Evolutionary conservation across 2,329 filamentous ascomycete genomes (phyloP).

Genomic region (Trichocomaceae sp.): DNA sequence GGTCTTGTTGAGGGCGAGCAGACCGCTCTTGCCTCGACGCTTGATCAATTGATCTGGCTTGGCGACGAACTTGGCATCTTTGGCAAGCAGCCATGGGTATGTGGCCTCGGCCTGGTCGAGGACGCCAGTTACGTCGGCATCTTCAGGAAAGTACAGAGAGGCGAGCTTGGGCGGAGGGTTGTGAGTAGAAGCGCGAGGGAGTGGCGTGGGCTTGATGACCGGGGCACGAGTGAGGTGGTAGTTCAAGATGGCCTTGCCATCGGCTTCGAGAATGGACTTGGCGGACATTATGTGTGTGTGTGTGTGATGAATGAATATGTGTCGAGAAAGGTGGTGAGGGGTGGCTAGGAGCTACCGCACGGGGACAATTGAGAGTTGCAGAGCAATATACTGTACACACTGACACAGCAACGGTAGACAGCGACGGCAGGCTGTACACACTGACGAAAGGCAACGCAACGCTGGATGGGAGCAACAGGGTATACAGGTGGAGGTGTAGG

Average conservation of each 20-base stretch:
- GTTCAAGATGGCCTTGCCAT: slow-evolving; percentile 99
- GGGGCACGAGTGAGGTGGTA: slow-evolving; percentile 98
- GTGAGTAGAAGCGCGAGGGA: slow-evolving; percentile 76
- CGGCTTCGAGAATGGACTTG: slow-evolving; percentile 97
- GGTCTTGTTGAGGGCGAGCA: slow-evolving; percentile 92
- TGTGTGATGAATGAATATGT: neutral
- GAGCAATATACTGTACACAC: neutral
- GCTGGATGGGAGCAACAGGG: neutral
- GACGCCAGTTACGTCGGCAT: slow-evolving; percentile 71
- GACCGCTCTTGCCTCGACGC: slow-evolving; percentile 96
- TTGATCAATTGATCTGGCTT: slow-evolving; percentile 99
- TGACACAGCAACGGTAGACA: neutral
- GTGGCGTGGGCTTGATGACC: slow-evolving; percentile 95
- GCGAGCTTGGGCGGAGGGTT: slow-evolving; percentile 88
- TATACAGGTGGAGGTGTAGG: neutral
- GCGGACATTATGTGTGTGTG: slow-evolving; percentile 64
- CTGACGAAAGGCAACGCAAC: neutral
- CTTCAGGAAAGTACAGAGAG: slow-evolving; percentile 86
- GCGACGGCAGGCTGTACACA: neutral
- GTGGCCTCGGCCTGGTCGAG: slow-evolving; percentile 93
- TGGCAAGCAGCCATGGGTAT: slow-evolving; percentile 87
- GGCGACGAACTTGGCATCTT: slow-evolving; percentile 87
- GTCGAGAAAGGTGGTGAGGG: neutral
- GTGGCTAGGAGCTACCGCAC: neutral
- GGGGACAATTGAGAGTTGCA: neutral